Base-by-base conservation (phyloP, 768 basidiomycete species). In the Hypholoma sublateritium region DNA sequence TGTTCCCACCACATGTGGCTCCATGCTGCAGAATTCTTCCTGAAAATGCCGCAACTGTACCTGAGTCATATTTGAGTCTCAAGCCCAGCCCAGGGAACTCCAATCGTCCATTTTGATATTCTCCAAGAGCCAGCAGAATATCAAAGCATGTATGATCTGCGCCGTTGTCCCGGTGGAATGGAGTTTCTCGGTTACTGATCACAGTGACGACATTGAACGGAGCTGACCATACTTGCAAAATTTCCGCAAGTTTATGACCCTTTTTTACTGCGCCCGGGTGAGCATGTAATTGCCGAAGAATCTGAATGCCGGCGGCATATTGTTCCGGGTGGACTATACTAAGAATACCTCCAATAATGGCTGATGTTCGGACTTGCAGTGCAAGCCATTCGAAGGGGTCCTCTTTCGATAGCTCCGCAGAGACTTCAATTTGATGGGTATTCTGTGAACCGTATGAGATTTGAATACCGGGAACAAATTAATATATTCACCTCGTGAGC, bases 181-280 rank as follows among this genome's bases (percentile, higher is more conserved):
- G 62, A 3, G 62, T 63, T 2, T 44, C 14, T 9, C 59, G 36
- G 45, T 55, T 57, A 45, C 47, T 58, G n/a, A 59, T 59, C 1
- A 55, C 32, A 8, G 37, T 35, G 19, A 50, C 5, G 13, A 41
- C 53, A n/a, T 24, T 28, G 22, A 49, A 59, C 1, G 53, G 53
- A 1, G 47, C 12, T 2, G 36, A 21, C 58, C 58, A 59, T 4
- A 44, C 8, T 14, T 34, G 3, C 11, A 59, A 25, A 12, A 59
- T 45, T 6, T 49, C 25, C 0, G 1, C 7, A 2, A 59, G 19
- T 0, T 5, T n/a, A 4, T 51, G 21, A 0, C 21, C 32, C 2
- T 46, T 14, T 4, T 43, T n/a, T 2, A 59, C 32, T 1, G n/a
- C 17, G 1, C 36, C 14, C 7, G 48, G 19, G 5, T 17, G 3